These are phyloP conservation scores for Rhodofomes roseus DNA, from an alignment of 1,284 basidiomycete species.

Conservation along the genomic window DNA sequence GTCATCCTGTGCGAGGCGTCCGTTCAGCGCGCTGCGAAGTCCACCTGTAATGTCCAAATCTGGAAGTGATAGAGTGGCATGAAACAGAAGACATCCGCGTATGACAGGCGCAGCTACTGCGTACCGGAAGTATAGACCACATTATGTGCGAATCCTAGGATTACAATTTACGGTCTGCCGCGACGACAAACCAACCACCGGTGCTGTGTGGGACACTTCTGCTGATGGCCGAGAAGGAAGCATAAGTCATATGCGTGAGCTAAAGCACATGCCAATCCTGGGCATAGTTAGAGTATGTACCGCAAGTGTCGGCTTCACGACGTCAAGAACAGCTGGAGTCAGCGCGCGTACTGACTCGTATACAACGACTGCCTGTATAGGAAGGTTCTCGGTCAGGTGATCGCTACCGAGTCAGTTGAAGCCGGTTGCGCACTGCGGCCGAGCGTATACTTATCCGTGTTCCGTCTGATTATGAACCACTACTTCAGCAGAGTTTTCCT, in stretches of 20 bases:
- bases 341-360: constrained; percentile 3
- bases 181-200: background rate
- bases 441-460: background rate
- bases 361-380: background rate
- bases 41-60: background rate
- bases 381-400: constrained; percentile 4
- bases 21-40: background rate
- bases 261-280: background rate
- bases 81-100: background rate
- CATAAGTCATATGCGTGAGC: background rate
- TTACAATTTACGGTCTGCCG: too few species aligned
- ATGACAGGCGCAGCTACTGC: constrained; percentile 8
- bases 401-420: background rate
- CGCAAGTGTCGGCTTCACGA: background rate
- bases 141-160: background rate
- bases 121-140: background rate
- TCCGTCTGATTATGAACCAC: background rate
- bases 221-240: background rate
- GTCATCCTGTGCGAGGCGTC: background rate
- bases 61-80: background rate
- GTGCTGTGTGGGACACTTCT: background rate
- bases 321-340: background rate
- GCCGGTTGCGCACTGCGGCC: background rate
- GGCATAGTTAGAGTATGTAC: background rate
- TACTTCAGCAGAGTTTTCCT: background rate